Base-by-base conservation (phyloP, 2,329 filamentous ascomycete species). In the Nemania sp. region DNA sequence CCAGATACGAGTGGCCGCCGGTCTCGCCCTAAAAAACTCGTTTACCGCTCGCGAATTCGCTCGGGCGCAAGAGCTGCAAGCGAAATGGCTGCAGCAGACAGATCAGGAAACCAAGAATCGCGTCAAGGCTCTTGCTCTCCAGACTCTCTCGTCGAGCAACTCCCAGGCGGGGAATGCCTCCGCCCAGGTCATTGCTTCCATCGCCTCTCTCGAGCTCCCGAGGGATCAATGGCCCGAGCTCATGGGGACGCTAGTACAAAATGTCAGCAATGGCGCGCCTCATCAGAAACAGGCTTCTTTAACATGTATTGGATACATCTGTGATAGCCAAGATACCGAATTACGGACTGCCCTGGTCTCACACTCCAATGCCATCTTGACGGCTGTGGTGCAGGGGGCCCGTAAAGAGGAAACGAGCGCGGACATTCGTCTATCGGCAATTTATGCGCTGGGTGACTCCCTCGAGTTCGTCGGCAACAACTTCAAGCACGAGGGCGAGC, bases 401-500 rank as follows among this genome's bases (percentile, higher is more conserved):
- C 87, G 94, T 66, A 97, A 97, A 75, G 94, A 99, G 76, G 94
- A 99, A 80, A 75, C 88, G 50, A 97, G 96, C 77, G 74, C 78
- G 64, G 93, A 99, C 70, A 92, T 99, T 56, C 90, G 94, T 62
- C 83, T 91, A 64, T 91, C 94, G 47, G 94, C 94, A 69, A 94
- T 99, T 70, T 90, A 90, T 44, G 94, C 94, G 40, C 86, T 99
- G 39, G 90, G 92, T 66, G 94, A 99, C 75, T 97, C 93, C 33
- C 86, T 97, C 56, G 94, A 99, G 74, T 99, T 99, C 69, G 93
- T 99, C 54, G 86, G 91, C 62, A 95, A 91, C 76, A 99, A 99
- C 78, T 99, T 99, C 75, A 95, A 97, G 76, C 94, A 97, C 68
- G 94, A 99, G 75, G 94, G 93, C 67, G 94, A 99, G 81, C 88